Evolutionary conservation across 225 moss, liverwort and hornwort species (phyloP), one percentile per base, ranked within the genome.

Genomic region (Bryum argenteum): DNA sequence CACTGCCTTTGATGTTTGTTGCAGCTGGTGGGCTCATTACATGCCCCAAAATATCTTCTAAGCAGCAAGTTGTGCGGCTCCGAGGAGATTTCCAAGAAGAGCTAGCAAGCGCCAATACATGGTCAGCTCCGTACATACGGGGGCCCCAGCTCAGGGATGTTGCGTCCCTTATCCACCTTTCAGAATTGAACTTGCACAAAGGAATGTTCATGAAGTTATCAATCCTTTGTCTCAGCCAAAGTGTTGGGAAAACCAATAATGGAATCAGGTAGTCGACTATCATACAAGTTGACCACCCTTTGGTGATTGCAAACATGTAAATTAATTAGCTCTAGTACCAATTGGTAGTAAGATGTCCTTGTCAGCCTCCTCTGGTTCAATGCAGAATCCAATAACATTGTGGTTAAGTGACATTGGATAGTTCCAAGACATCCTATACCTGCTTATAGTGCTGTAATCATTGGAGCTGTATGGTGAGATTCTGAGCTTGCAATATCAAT

Each of bases 381-480:
- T 33, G 33, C 7, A 33, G 33, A 33, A 33, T n/a, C n/a, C n/a
- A n/a, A 3, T 33, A 33, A 2, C 7, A 33, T 33, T 48, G 48
- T 16, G 5, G 17, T 5, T 48, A 17, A 48, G 58, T 59, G 66
- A 59, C 47, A 56, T 63, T 19, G 54, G 56, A 11, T 63, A 69
- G 44, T 48, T 23, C 54, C 63, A 4, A 55, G 37, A 23, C 55
- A 69, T 45, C 54, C 45, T 45, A 41, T 37, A 63, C 9, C 70
- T 70, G 57, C 16, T 40, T 42, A 5, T 8, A 11, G 41, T 65
- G 71, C 58, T 65, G 58, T 8, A 58, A 66, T 52, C 59, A 53
- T 65, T 51, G 26, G 11, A 77, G 71, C 71, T 71, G 77, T 40
- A n/a, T n/a, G n/a, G n/a, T n/a, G n/a, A n/a, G n/a, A n/a, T n/a